phyloP scores from a whole-genome alignment of 352 stramenopile species.

The Phytophthora litchii region DNA sequence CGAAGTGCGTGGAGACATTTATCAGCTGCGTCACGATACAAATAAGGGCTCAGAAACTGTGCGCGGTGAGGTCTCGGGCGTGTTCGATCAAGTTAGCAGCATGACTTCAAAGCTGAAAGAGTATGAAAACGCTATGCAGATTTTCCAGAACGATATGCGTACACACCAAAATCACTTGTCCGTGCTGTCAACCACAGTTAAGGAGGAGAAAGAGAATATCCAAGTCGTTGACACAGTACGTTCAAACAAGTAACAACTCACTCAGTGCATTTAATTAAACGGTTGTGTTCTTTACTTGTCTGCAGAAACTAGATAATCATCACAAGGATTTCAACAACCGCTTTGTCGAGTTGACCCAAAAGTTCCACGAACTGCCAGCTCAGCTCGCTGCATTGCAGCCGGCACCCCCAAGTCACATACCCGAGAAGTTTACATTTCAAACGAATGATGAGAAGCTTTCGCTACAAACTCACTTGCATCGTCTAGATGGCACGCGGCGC shows the following conservation, averaged over 20 bases:
- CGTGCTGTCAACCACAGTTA: constrained; percentile 52
- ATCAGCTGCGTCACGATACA: constrained; percentile 44
- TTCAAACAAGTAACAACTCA: not conserved
- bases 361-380: constrained; percentile 64
- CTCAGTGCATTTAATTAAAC: not conserved
- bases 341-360: constrained; percentile 64
- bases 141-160: constrained; percentile 72
- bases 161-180: constrained; percentile 52
- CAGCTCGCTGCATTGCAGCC: constrained; percentile 56
- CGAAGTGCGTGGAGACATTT: constrained; percentile 50
- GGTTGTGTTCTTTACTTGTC: not conserved
- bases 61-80: constrained; percentile 49
- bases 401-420: constrained; percentile 13
- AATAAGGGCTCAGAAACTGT: constrained; percentile 49
- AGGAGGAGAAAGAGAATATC: constrained; percentile 66
- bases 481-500: constrained; percentile 23
- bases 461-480: constrained; percentile 53
- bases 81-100: constrained; percentile 49
- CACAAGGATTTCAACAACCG: constrained; percentile 65
- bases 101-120: constrained; percentile 64
- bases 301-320: constrained; percentile 75
- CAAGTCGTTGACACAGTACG: constrained; percentile 57
- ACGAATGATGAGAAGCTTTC: constrained; percentile 61
- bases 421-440: constrained; percentile 55
- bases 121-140: constrained; percentile 62